phyloP scores from a whole-genome alignment of 768 basidiomycete genomes.

The Neoboletus subvelutipes region DNA sequence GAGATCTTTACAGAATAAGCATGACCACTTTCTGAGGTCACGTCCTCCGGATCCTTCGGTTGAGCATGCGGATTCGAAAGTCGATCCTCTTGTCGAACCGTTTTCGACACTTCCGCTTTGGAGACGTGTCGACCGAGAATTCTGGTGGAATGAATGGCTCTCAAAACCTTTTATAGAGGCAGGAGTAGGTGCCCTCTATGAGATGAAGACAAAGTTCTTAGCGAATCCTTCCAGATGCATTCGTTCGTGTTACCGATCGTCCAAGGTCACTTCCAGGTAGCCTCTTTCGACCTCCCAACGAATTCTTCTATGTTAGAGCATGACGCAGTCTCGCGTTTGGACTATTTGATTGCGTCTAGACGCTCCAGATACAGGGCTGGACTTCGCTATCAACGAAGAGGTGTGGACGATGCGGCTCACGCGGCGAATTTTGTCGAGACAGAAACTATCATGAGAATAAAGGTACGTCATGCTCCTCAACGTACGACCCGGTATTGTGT shows the following conservation, averaged over 20 bases:
- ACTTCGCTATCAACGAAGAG: conserved; percentile 90
- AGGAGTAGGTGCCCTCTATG: conserved; percentile 53
- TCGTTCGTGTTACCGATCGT: conserved; percentile 87
- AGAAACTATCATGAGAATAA: conserved; percentile 81
- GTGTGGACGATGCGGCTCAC: conserved; percentile 89
- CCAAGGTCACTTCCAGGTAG: conserved; percentile 87
- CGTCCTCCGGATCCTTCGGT: conserved; percentile 40
- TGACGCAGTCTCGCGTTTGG: conserved; percentile 45
- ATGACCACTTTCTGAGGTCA: conserved; percentile 57
- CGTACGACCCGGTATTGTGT: neutral
- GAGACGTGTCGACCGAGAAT: conserved; percentile 85
- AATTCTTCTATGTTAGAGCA: conserved; percentile 37
- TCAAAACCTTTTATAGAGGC: conserved; percentile 82
- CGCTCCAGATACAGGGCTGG: conserved; percentile 89
- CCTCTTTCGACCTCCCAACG: conserved; percentile 62
- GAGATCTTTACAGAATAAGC: conserved; percentile 79
- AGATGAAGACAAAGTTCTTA: neutral
- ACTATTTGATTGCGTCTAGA: conserved; percentile 83
- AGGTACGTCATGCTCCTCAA: conserved; percentile 45
- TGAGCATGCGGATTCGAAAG: conserved; percentile 34
- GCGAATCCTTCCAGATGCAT: conserved; percentile 53
- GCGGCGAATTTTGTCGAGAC: conserved; percentile 98
- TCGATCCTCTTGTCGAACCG: conserved; percentile 67
- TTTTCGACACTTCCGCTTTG: conserved; percentile 80
- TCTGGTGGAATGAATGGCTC: conserved; percentile 97